Evolutionary conservation across 2,329 filamentous ascomycete species (phyloP).

Genomic region (Curvularia eragrostidis): DNA sequence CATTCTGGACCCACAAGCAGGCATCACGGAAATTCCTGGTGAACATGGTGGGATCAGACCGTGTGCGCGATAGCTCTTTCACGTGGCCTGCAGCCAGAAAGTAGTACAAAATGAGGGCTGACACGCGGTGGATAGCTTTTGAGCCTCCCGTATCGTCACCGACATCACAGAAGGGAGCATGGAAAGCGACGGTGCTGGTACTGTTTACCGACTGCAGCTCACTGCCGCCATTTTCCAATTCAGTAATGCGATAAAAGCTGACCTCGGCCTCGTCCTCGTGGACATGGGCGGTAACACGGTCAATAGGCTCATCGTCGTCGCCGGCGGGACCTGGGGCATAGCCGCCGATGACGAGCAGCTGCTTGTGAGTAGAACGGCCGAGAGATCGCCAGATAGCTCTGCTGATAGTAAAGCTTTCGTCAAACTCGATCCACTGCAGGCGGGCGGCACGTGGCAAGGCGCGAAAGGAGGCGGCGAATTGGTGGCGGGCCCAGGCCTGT

Average conservation of each 20-base stretch:
- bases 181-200: conserved; percentile 37
- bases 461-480: conserved; percentile 30
- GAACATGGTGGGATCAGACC: conserved; percentile 37
- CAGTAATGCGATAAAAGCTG: conserved; percentile 35
- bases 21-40: conserved; percentile 39
- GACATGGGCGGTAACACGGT: conserved; percentile 37
- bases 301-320: conserved; percentile 30
- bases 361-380: conserved; percentile 37
- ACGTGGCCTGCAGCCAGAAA: conserved; percentile 36
- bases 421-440: conserved; percentile 34
- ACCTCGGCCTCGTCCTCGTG: conserved; percentile 38
- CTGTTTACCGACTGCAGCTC: conserved; percentile 35
- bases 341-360: conserved; percentile 38
- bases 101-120: conserved; percentile 36
- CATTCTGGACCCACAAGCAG: conserved; percentile 37
- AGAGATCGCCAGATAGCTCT: conserved; percentile 35
- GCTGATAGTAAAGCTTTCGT: conserved; percentile 35
- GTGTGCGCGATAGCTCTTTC: conserved; percentile 32
- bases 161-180: conserved; percentile 37
- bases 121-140: conserved; percentile 38
- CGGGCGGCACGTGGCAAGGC: conserved; percentile 28
- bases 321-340: conserved; percentile 36
- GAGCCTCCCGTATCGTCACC: conserved; percentile 36
- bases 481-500: conserved; percentile 30
- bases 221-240: conserved; percentile 23